Percentiles rank a stretch among this genome's conserved stretches.
phyloP scores from a whole-genome alignment of 495 filamentous ascomycete species.

The Podospora comata region DNA sequence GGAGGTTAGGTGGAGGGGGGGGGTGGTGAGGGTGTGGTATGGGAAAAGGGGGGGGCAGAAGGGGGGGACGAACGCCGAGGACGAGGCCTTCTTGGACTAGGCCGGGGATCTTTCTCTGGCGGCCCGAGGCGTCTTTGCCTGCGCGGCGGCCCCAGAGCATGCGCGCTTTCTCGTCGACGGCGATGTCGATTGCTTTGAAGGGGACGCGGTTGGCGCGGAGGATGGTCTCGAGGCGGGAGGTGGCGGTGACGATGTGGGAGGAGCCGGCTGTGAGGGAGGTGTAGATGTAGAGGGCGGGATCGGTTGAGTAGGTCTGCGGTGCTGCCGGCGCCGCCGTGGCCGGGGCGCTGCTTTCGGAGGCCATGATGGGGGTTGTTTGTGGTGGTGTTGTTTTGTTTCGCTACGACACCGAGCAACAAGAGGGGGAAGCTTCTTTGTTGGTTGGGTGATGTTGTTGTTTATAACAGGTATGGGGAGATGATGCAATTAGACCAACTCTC shows the following conservation, averaged over 20 bases:
- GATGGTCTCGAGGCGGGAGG: constrained; percentile 91
- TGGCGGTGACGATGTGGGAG: constrained; percentile 94
- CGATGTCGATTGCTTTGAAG: constrained; percentile 88
- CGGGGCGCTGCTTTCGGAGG: constrained; percentile 42
- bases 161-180: constrained; percentile 85
- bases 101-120: constrained; percentile 78
- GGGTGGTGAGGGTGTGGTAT: constrained; percentile 5
- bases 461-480: background rate
- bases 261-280: constrained; percentile 94
- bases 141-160: constrained; percentile 86
- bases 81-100: constrained; percentile 85
- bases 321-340: constrained; percentile 19
- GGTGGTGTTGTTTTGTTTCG: constrained; percentile 9
- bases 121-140: constrained; percentile 54
- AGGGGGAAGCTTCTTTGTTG: background rate
- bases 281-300: constrained; percentile 86
- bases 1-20: background rate
- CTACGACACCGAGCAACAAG: constrained; percentile 2
- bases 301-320: constrained; percentile 56
- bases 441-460: constrained; percentile 1
- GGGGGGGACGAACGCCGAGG: constrained; percentile 60
- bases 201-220: constrained; percentile 91
- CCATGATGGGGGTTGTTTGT: constrained; percentile 34
- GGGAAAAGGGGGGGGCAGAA: background rate
- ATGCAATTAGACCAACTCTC: background rate